Evolutionary conservation across 139 green algal genomes (phyloP).

Genomic region (Chlorella ohadii): DNA sequence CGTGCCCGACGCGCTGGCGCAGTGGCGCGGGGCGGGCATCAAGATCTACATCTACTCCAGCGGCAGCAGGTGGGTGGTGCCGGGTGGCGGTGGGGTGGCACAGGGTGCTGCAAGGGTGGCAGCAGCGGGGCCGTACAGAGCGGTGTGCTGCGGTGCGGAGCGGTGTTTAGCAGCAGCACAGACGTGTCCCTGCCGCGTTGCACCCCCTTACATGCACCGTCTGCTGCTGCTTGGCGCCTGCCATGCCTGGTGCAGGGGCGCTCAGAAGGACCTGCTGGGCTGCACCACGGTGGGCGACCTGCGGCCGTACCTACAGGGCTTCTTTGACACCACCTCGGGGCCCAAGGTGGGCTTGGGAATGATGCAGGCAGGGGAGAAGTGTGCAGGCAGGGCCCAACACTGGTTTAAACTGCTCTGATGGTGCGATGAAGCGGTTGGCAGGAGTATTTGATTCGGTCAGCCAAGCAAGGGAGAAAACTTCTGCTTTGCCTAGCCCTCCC

Average conservation of each 20-base stretch:
- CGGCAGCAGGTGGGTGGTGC: conserved; percentile 64
- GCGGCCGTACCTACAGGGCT: conserved; percentile 86
- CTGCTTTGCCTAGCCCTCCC: no score
- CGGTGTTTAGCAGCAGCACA: no score
- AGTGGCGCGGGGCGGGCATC: conserved; percentile 74
- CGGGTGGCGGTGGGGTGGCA: not conserved
- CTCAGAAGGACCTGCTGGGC: conserved; percentile 70
- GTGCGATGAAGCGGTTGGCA: no score
- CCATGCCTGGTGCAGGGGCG: no score
- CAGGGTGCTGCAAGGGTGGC: no score
- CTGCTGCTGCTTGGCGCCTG: no score
- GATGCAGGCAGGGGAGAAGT: not conserved
- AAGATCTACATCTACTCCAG: conserved; percentile 97
- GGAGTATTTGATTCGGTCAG: no score
- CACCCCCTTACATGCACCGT: no score
- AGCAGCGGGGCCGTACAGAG: no score
- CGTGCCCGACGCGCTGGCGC: conserved; percentile 77
- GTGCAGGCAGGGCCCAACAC: not conserved
- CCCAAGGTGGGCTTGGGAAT: conserved; percentile 59
- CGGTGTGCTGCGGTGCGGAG: no score
- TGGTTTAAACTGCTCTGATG: not conserved
- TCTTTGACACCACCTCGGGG: conserved; percentile 94
- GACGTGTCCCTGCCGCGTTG: no score
- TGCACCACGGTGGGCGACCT: conserved; percentile 83
- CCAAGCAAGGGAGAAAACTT: no score